Base-by-base conservation (phyloP, 306 rosid species). In the Gleditsia sinensis region DNA sequence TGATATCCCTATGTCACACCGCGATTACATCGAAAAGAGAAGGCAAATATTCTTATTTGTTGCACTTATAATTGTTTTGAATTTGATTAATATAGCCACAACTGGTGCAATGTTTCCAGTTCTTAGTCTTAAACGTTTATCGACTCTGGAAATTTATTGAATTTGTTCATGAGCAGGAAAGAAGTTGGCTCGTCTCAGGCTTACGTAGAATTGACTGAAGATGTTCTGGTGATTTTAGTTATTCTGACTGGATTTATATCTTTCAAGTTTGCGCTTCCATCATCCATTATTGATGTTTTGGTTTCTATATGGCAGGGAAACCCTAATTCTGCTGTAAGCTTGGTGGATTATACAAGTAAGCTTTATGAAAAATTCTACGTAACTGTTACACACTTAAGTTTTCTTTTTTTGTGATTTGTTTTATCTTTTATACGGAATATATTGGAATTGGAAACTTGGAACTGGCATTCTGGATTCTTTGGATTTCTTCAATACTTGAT, bases 301-400 rank as follows among this genome's bases (percentile, higher is more conserved):
- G 32, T 57, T 55, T 60, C 27, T 84, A 12, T 74, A 71, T 79
- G 74, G 32, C 84, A 87, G 94, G 89, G 81, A 81, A 64, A 86
- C 56, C 72, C 88, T n/a, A 70, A 42, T 65, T 83, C 75, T 28
- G 79, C 86, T 45, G 20, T 76, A n/a, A 78, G 75, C 83, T 84
- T 90, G 86, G 96, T 92, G 33, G 89, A 77, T 28, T 90, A 92
- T 74, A 89, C 86, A 30, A 90, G 98, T 92, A 85, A 85, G 88
- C 48, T 74, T n/a, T 46, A 6, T 69, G 16, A 23, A 39, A 39
- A 25, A 7, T 56, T 69, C 19, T 32, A 19, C 49, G 2, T 54
- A 33, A 11, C 65, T 49, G 19, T 39, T 50, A 9, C 19, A 50
- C 49, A 20, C 34, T 51, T 6, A n/a, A n/a, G n/a, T n/a, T n/a